A percentile compares a stretch with the other conserved stretches of the same genome.
Evolutionary conservation across 164 flowering plant genomes (phyloP).

Genomic region (Pachysandra terminalis): DNA sequence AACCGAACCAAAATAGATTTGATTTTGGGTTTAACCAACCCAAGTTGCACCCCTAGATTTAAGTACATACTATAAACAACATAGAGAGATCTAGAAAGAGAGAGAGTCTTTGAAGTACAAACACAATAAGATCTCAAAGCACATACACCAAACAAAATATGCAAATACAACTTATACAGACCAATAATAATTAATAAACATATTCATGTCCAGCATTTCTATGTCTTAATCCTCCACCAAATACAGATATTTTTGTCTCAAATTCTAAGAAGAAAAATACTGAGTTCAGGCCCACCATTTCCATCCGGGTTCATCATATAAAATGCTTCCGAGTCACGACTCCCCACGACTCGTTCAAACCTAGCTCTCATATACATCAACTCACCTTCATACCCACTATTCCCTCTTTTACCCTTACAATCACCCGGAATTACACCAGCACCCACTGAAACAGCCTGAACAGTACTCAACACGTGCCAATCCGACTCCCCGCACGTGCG

Average conservation of each 20-base stretch:
- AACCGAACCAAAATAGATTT: too few relatives aligned
- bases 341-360: slow-evolving; percentile 80
- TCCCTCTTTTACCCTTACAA: slow-evolving; percentile 17
- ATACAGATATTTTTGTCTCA: slow-evolving; percentile 12
- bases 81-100: too few relatives aligned
- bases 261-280: slow-evolving; percentile 66
- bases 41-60: too few relatives aligned
- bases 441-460: slow-evolving; percentile 71
- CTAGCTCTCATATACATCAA: slow-evolving; percentile 72
- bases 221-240: neutral
- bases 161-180: too few relatives aligned
- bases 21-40: too few relatives aligned
- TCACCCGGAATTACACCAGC: slow-evolving; percentile 88
- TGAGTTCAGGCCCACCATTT: slow-evolving; percentile 70
- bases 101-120: too few relatives aligned
- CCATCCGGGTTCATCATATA: slow-evolving; percentile 89
- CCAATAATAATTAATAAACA: too few relatives aligned
- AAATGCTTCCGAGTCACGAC: slow-evolving; percentile 77
- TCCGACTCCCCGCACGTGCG: slow-evolving; percentile 54
- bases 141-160: too few relatives aligned
- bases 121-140: too few relatives aligned
- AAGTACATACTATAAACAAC: too few relatives aligned
- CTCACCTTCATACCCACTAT: slow-evolving; percentile 48
- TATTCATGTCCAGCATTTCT: too few relatives aligned
- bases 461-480: slow-evolving; percentile 65